Percentiles rank a stretch among this genome's conserved stretches.
Evolutionary conservation across 257 asterid species (phyloP).

Genomic region (Ballota nigra): DNA sequence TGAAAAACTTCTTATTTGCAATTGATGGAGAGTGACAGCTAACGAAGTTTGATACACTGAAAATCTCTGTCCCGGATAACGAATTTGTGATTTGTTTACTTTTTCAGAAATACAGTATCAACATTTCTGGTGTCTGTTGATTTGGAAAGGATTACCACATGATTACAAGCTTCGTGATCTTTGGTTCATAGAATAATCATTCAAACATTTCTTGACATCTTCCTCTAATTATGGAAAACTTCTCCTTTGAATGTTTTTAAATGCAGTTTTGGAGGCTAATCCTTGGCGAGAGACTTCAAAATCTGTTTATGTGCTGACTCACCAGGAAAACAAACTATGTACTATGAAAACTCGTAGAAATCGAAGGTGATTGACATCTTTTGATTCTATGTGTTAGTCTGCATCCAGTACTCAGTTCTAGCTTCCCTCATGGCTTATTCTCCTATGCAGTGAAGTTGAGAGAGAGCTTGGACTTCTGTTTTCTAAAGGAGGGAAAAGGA

Average conservation of each 20-base stretch:
- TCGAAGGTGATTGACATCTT: conserved; percentile 51
- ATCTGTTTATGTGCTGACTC: conserved; percentile 89
- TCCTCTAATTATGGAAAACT: neutral
- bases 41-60: neutral
- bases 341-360: conserved; percentile 90
- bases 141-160: neutral
- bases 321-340: conserved; percentile 83
- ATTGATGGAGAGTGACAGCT: neutral
- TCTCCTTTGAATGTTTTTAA: conserved; percentile 2
- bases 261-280: conserved; percentile 80
- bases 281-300: conserved; percentile 94
- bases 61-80: neutral
- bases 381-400: conserved; percentile 1
- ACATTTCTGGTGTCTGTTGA: neutral
- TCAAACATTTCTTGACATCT: neutral
- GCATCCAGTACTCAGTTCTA: neutral
- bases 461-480: conserved; percentile 79
- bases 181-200: neutral
- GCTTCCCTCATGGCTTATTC: conserved; percentile 22
- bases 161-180: neutral
- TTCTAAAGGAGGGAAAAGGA: conserved; percentile 60
- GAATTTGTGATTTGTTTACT: neutral
- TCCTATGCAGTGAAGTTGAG: conserved; percentile 81
- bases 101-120: neutral
- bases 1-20: neutral